A percentile compares a stretch with the other conserved stretches of the same genome.
Conservation (phyloP, 2,329 filamentous ascomycete species). For the Zymoseptoria brevis region DNA sequence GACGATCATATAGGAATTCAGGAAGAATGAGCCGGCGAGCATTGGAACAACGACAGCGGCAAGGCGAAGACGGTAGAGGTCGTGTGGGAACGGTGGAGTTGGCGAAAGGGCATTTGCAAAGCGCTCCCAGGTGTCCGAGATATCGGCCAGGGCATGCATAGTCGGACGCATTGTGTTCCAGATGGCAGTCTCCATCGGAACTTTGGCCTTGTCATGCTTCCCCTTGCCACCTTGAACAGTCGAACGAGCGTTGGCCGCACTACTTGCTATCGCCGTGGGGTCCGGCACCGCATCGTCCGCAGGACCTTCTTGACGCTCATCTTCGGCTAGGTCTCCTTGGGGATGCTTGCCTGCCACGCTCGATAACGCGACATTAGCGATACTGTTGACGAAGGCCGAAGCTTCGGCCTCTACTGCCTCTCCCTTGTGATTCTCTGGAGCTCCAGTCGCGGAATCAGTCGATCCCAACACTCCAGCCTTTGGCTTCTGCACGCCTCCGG, state of each 20-base stretch:
- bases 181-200: constrained; percentile 67
- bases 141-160: constrained; percentile 57
- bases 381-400: constrained; percentile 67
- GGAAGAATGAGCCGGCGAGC: constrained; percentile 36
- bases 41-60: constrained; percentile 40
- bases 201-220: constrained; percentile 66
- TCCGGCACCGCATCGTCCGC: constrained; percentile 45
- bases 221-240: constrained; percentile 45
- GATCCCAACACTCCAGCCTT: constrained; percentile 68
- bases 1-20: constrained; percentile 44
- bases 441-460: constrained; percentile 69
- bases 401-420: constrained; percentile 80
- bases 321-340: constrained; percentile 52
- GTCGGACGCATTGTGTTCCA: constrained; percentile 67
- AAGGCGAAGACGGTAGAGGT: constrained; percentile 38
- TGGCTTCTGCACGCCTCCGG: constrained; percentile 70
- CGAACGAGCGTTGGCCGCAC: constrained; percentile 48
- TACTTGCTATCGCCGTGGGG: constrained; percentile 48
- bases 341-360: constrained; percentile 72
- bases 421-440: constrained; percentile 73
- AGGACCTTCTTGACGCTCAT: constrained; percentile 32
- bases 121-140: constrained; percentile 56
- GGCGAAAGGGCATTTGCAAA: constrained; percentile 50
- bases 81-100: constrained; percentile 40
- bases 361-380: constrained; percentile 63